phyloP scores from a whole-genome alignment of 2,329 filamentous ascomycete genomes.

The Knufia petricola region DNA sequence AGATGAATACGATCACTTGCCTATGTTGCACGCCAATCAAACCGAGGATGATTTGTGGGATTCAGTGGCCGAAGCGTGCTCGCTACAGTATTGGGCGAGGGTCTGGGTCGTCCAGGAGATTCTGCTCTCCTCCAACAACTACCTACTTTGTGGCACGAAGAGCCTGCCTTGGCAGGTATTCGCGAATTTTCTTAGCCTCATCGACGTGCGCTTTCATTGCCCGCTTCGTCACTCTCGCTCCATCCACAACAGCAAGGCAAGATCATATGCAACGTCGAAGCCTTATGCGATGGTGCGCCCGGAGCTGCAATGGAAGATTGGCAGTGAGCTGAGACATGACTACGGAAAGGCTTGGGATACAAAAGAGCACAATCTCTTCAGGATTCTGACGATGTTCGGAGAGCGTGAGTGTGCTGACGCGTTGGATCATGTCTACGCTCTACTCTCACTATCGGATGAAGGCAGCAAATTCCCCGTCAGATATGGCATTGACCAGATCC shows the following conservation, averaged over 20 bases:
- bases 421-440: conserved; percentile 6
- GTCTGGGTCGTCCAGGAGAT: conserved; percentile 12
- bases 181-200: conserved; percentile 7
- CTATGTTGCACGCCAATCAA: neutral
- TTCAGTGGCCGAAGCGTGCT: neutral
- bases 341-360: conserved; percentile 5
- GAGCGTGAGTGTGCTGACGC: conserved; percentile 6
- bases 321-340: neutral
- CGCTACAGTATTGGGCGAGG: conserved; percentile 6
- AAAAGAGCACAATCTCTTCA: conserved; percentile 6
- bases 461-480: neutral
- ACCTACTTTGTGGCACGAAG: conserved; percentile 1
- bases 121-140: conserved; percentile 8
- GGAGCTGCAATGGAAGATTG: conserved; percentile 2
- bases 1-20: neutral
- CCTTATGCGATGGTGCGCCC: conserved; percentile 1
- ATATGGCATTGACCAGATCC: conserved; percentile 2
- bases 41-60: conserved; percentile 1
- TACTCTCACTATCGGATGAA: conserved; percentile 1
- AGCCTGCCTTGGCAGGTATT: conserved; percentile 7
- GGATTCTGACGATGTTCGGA: conserved; percentile 9
- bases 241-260: conserved; percentile 1
- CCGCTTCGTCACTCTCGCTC: neutral
- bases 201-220: conserved; percentile 4
- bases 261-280: conserved; percentile 2